Evolutionary conservation across 148 eudicot genomes (phyloP), one percentile per base, ranked within the genome.

Genomic region (Amaranthus palmeri): DNA sequence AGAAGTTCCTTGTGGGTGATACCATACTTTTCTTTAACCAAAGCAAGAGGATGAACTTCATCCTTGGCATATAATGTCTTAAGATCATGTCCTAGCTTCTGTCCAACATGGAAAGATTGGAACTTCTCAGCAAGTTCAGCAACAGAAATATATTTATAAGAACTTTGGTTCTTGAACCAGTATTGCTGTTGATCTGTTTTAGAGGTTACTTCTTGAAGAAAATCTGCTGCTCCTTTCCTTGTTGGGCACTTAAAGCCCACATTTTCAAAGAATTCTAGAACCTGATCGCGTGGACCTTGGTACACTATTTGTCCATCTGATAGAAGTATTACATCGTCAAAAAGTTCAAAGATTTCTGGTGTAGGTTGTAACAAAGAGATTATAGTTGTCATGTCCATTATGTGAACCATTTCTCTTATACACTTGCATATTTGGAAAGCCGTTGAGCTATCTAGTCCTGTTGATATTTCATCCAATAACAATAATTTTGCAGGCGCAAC

Each of bases 151-250:
- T 77, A 88, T 71, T 61, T 71, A 61, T 88, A 88, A 42, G 83
- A 72, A n/a, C n/a, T n/a, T 72, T 83, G 53, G 53, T 69, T 77
- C 67, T 60, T 83, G 54, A 10, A 74, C 93, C 93, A 91, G 52
- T 91, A 91, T 55, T 91, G 89, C 65, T 83, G 79, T 80, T 88
- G 96, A 54, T 91, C 96, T 68, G 84, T 91, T 71, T 69, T 79
- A 14, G 96, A 91, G 57, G 91, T 88, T 44, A 90, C 91, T 81
- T 90, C 96, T 75, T 88, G 96, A 54, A 88, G 90, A 78, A 88
- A 91, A 64, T 91, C 93, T 6, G 96, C 90, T 43, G 85, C 90
- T 43, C 88, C 93, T 77, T 91, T 91, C 59, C 96, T 80, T 9
- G 83, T 81, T 0, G 90, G 96, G 71, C 96, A 91, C 72, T 64